phyloP scores from a whole-genome alignment of 306 rosid genomes.

The Vachellia collinsii region DNA sequence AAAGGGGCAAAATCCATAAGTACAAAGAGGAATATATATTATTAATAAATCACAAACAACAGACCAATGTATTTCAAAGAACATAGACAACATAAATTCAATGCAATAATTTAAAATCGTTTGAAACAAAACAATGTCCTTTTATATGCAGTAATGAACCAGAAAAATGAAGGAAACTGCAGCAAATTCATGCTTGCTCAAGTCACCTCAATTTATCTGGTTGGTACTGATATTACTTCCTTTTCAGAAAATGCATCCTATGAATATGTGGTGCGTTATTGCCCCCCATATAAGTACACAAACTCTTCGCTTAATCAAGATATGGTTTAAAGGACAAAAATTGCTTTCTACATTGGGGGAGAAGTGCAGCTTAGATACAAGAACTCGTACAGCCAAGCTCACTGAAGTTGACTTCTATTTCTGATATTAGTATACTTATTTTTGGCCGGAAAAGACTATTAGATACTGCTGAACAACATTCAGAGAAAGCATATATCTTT shows the following conservation, averaged over 20 bases:
- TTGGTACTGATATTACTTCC: not conserved
- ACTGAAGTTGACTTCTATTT: constrained; percentile 18
- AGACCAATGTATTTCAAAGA: constrained; percentile 18
- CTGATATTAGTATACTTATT: constrained; percentile 7
- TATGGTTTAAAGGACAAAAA: constrained; percentile 27
- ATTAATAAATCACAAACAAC: not conserved
- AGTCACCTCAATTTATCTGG: not conserved
- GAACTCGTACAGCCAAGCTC: not conserved
- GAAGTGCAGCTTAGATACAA: not conserved
- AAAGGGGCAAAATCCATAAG: constrained; percentile 36
- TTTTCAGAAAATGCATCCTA: not conserved
- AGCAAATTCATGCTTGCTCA: constrained; percentile 8
- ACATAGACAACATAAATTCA: constrained; percentile 21
- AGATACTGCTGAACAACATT: constrained; percentile 5
- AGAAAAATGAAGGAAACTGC: not conserved
- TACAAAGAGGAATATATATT: constrained; percentile 24
- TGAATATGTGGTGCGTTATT: constrained; percentile 8
- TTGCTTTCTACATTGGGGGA: constrained; percentile 2
- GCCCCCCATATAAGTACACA: constrained; percentile 10
- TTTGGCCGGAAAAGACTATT: not conserved
- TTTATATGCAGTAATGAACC: not conserved
- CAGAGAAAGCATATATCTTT: constrained; percentile 24
- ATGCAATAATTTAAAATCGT: constrained; percentile 7
- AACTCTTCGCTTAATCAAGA: constrained; percentile 24
- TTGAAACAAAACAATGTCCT: constrained; percentile 11